A percentile compares a stretch with the other conserved stretches of the same genome.
phyloP scores from a whole-genome alignment of 2,329 filamentous ascomycete species.

The Thyridium curvatum region DNA sequence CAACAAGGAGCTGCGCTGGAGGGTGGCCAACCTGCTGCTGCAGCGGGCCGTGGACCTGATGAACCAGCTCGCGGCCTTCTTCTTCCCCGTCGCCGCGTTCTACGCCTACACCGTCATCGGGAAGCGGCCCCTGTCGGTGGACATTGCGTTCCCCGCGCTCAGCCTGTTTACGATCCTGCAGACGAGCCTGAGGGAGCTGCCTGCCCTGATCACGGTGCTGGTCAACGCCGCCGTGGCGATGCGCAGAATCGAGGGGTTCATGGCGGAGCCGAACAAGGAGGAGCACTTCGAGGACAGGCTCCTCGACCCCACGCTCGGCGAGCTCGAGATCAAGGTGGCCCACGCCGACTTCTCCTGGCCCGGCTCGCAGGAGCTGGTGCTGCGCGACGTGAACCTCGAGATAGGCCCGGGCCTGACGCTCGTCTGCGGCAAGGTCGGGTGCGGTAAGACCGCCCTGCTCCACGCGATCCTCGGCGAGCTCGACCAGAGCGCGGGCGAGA shows the following conservation, averaged over 20 bases:
- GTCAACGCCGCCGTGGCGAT: conserved; percentile 82
- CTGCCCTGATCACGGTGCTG: conserved; percentile 66
- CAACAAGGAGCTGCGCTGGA: conserved; percentile 59
- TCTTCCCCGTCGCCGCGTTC: conserved; percentile 77
- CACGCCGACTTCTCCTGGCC: conserved; percentile 77
- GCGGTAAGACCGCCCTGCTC: conserved; percentile 55
- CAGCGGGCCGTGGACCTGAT: conserved; percentile 57
- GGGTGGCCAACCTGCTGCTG: conserved; percentile 59
- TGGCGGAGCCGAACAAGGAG: conserved; percentile 75
- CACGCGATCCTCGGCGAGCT: conserved; percentile 56
- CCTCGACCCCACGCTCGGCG: conserved; percentile 9
- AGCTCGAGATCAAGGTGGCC: conserved; percentile 44
- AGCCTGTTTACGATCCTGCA: conserved; percentile 76
- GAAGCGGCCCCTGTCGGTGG: conserved; percentile 62
- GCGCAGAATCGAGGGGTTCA: conserved; percentile 76
- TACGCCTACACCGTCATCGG: conserved; percentile 73
- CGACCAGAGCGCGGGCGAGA: conserved; percentile 55
- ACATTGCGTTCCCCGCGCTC: conserved; percentile 81
- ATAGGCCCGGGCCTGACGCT: conserved; percentile 47
- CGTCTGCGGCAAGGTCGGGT: conserved; percentile 52
- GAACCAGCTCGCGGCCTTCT: conserved; percentile 63
- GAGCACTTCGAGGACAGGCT: conserved; percentile 26
- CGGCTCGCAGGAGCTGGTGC: conserved; percentile 48
- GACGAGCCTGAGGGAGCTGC: conserved; percentile 65
- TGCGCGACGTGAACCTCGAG: conserved; percentile 37